phyloP scores from a whole-genome alignment of 441 rosid genomes.

The Hypseocharis bilobata region DNA sequence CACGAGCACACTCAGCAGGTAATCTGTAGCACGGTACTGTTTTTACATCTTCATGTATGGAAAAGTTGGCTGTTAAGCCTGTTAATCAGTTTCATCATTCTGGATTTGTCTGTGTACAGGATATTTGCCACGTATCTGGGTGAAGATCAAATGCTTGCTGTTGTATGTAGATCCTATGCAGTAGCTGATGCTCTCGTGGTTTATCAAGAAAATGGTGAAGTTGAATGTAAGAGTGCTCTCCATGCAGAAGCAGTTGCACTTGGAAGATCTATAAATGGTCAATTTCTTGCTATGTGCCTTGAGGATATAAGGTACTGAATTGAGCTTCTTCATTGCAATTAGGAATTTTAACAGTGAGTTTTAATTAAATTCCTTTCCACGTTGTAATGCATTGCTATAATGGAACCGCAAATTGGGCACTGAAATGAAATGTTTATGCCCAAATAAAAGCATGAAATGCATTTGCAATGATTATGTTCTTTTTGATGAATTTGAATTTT shows the following conservation, averaged over 20 bases:
- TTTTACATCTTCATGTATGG: background rate
- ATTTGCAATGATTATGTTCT: background rate
- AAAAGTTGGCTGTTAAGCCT: background rate
- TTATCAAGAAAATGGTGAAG: conserved; percentile 30
- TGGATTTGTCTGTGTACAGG: conserved; percentile 26
- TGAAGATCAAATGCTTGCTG: conserved; percentile 54
- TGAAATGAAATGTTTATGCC: too few species aligned
- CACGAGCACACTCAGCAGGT: conserved; percentile 48
- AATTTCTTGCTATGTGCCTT: conserved; percentile 47
- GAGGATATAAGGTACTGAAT: conserved; percentile 38
- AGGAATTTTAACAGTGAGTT: background rate
- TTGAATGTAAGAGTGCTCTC: conserved; percentile 27
- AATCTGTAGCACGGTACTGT: background rate
- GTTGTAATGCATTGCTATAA: background rate
- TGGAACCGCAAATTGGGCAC: background rate
- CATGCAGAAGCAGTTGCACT: conserved; percentile 36
- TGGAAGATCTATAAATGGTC: conserved; percentile 35
- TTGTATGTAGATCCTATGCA: conserved; percentile 44
- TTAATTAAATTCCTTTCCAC: background rate
- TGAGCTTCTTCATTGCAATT: background rate
- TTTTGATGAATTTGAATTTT: background rate
- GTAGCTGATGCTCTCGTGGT: conserved; percentile 29
- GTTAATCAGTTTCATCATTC: background rate
- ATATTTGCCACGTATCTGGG: conserved; percentile 53
- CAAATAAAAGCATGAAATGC: background rate